Conservation (phyloP, 2,329 filamentous ascomycete genomes). For the Pestalotiopsis sp. region DNA sequence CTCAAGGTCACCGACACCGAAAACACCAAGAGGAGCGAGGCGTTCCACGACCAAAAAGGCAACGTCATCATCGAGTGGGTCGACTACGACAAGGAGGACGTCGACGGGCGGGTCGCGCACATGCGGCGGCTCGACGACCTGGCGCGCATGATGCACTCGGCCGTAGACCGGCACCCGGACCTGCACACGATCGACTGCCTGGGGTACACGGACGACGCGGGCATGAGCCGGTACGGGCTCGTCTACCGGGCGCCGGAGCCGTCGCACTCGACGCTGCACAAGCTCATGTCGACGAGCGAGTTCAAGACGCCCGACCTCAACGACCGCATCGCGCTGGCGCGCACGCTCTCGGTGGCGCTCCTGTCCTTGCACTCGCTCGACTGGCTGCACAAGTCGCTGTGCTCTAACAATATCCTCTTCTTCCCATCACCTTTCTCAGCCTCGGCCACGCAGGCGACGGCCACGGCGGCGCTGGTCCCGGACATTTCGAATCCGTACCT, state of each 20-base stretch:
- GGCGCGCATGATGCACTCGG: slow-evolving; percentile 49
- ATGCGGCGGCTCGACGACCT: slow-evolving; percentile 49
- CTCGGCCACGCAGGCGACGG: slow-evolving; percentile 28
- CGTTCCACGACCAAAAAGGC: slow-evolving; percentile 35
- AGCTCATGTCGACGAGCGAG: slow-evolving; percentile 41
- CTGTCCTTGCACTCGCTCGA: slow-evolving; percentile 57
- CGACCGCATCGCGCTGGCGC: slow-evolving; percentile 44
- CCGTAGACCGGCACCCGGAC: slow-evolving; percentile 46
- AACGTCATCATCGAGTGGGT: slow-evolving; percentile 49
- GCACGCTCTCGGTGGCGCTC: slow-evolving; percentile 45
- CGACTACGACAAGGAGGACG: slow-evolving; percentile 44
- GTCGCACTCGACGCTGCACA: slow-evolving; percentile 41
- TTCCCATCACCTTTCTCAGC: slow-evolving; percentile 42
- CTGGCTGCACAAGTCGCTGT: slow-evolving; percentile 52
- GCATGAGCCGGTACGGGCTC: slow-evolving; percentile 43
- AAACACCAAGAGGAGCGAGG: slow-evolving; percentile 19
- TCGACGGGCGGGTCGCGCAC: slow-evolving; percentile 45
- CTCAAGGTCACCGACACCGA: slow-evolving; percentile 26
- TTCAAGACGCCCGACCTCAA: slow-evolving; percentile 49
- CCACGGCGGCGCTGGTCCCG: slow-evolving; percentile 33
- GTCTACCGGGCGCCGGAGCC: slow-evolving; percentile 42
- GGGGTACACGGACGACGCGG: slow-evolving; percentile 47
- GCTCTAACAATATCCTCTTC: slow-evolving; percentile 44
- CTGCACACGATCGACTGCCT: slow-evolving; percentile 50
- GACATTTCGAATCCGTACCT: slow-evolving; percentile 42